Evolutionary conservation across 2,329 filamentous ascomycete species (phyloP).

Genomic region (Coniosporium tulheliwenetii): DNA sequence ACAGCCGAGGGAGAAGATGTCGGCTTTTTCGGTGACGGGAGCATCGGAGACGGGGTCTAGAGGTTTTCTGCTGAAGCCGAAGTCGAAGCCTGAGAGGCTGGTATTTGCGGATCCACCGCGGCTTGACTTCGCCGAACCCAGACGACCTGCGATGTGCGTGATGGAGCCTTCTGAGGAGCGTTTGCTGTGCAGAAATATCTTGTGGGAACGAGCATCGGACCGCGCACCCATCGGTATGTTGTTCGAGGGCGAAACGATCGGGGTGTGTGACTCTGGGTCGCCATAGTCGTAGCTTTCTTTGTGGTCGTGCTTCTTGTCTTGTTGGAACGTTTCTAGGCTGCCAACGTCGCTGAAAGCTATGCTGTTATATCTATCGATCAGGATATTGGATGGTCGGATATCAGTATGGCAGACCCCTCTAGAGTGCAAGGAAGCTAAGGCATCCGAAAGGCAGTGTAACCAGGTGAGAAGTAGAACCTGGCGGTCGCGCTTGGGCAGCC

Average conservation of each 20-base stretch:
- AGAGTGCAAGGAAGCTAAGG: slow-evolving; percentile 51
- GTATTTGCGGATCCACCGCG: slow-evolving; percentile 5
- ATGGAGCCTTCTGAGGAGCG: slow-evolving; percentile 15
- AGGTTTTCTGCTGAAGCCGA: slow-evolving; percentile 2
- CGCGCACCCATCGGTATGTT: neutral
- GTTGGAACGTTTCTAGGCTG: slow-evolving; percentile 31
- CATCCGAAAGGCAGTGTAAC: slow-evolving; percentile 58
- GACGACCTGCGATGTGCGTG: slow-evolving; percentile 3
- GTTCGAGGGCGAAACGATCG: neutral
- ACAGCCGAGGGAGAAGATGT: slow-evolving; percentile 60
- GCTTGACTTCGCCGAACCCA: neutral
- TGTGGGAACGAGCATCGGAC: slow-evolving; percentile 4
- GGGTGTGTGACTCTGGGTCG: slow-evolving; percentile 49
- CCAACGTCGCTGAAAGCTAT: slow-evolving; percentile 52
- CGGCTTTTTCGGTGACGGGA: slow-evolving; percentile 33
- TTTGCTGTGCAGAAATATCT: slow-evolving; percentile 18
- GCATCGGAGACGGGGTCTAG: slow-evolving; percentile 11
- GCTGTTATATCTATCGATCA: slow-evolving; percentile 48
- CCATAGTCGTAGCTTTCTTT: slow-evolving; percentile 59
- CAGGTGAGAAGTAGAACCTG: slow-evolving; percentile 51
- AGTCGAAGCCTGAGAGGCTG: slow-evolving; percentile 1
- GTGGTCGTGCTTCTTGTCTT: slow-evolving; percentile 40
- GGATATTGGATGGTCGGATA: slow-evolving; percentile 55
- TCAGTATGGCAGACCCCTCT: slow-evolving; percentile 48
- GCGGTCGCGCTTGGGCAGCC: slow-evolving; percentile 43